Conservation (phyloP, 345 rosid genomes). For the Lepidium africanum region DNA sequence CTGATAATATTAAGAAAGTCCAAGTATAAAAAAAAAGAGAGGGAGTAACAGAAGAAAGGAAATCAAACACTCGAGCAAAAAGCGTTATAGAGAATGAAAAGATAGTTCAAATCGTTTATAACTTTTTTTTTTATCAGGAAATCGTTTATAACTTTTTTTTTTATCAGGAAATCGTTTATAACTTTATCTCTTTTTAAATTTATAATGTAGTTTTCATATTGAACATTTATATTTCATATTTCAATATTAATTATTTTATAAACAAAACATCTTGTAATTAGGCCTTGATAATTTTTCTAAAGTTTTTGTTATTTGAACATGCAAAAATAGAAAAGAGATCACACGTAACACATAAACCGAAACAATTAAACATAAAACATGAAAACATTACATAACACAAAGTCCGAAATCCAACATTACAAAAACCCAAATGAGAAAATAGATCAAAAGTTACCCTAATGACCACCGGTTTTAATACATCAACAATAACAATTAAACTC, state of each 20-base stretch:
- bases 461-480: neutral
- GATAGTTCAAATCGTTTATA: too few relatives aligned
- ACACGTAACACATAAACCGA: neutral
- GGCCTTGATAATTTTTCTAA: neutral
- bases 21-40: too few relatives aligned
- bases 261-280: neutral
- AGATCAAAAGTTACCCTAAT: neutral
- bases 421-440: neutral
- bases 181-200: too few relatives aligned
- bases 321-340: neutral
- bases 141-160: too few relatives aligned
- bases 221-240: neutral
- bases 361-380: conserved; percentile 1
- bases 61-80: too few relatives aligned
- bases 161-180: too few relatives aligned
- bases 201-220: neutral
- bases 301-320: neutral
- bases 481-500: neutral
- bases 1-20: too few relatives aligned
- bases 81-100: too few relatives aligned
- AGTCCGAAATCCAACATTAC: conserved; percentile 4
- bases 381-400: conserved; percentile 9
- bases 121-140: too few relatives aligned
- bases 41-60: too few relatives aligned
- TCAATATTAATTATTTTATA: neutral